Base-by-base conservation (phyloP, 2,329 filamentous ascomycete genomes). In the Penicillium decumbens region DNA sequence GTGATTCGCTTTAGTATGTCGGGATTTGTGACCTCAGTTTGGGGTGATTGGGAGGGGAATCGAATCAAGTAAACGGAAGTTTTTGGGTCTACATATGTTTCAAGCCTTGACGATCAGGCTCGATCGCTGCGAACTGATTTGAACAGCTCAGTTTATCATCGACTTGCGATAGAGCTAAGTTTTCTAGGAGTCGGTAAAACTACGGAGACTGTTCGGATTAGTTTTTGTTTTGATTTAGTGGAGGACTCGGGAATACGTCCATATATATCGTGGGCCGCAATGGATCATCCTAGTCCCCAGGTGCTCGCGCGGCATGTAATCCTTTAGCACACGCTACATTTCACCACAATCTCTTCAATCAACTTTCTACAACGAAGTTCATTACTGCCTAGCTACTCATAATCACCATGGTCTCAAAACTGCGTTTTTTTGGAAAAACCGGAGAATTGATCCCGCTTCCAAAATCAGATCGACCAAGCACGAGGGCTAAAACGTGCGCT, bases 71-170 rank as follows among this genome's bases (percentile, higher is more conserved):
- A 59, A 59, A 58, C 57, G 45, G 46, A 43, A 49, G 50, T 45
- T 49, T 28, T 51, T 49, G 27, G 47, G 55, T 53, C 53, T 54
- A n/a, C n/a, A n/a, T n/a, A 32, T 45, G 57, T 57, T 58, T 59
- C 55, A 58, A 47, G 47, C 28, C 25, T 39, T 28, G 50, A n/a
- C 41, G 48, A 57, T 52, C 51, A 38, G 20, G 38, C 43, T 23
- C 41, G 53, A 53, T 50, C 50, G 43, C 41, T 30, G 28, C 25
- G 18, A 43, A 41, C 40, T 43, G 30, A 43, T 49, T 42, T 28
- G 25, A 24, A 3, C 20, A 20, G 3, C 20, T 5, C 15, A 4
- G 15, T 32, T 29, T 47, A 40, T 49, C 38, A 55, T 43, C 48
- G 32, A 32, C 30, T 23, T 23, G 25, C 27, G n/a, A 30, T 27